phyloP scores from a whole-genome alignment of 805 yeast genomes.

The Candida wancherniae region DNA sequence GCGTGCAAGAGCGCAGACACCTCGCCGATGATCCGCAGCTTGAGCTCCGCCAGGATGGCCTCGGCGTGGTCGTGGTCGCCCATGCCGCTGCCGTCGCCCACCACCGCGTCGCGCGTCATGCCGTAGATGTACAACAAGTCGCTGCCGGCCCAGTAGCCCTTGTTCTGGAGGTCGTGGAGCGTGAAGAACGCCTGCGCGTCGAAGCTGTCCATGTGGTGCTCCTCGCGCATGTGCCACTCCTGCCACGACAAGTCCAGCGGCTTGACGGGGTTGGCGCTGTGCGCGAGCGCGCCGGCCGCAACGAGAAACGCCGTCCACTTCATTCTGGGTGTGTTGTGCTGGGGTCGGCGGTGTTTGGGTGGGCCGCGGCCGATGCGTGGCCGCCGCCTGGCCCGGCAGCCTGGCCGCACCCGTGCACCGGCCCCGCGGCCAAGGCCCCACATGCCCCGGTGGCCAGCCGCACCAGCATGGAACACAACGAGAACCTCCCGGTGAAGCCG shows the following conservation, averaged over 20 bases:
- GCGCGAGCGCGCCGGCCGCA: conserved; percentile 5
- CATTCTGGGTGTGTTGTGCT: too few species aligned
- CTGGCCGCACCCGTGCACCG: conserved; percentile 1
- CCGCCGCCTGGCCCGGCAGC: not conserved
- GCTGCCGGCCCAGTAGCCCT: conserved; percentile 48
- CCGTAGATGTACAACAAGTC: conserved; percentile 86
- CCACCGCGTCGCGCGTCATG: conserved; percentile 59
- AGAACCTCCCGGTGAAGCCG: conserved; percentile 10
- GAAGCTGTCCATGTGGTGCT: conserved; percentile 72
- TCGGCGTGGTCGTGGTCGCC: conserved; percentile 65
- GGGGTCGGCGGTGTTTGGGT: too few species aligned
- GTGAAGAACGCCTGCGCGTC: conserved; percentile 75
- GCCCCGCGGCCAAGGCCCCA: not conserved
- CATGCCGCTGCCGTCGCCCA: conserved; percentile 89
- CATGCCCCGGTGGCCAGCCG: too few species aligned
- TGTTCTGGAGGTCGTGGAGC: conserved; percentile 65
- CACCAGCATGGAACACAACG: conserved; percentile 7
- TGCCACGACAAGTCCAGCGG: conserved; percentile 59
- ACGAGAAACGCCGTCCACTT: too few species aligned
- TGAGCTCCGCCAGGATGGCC: conserved; percentile 47
- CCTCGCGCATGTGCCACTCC: conserved; percentile 86
- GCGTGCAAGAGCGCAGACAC: conserved; percentile 61
- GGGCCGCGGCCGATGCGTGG: too few species aligned
- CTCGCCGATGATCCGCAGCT: conserved; percentile 49
- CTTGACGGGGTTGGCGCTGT: conserved; percentile 10